Evolutionary conservation across 176 grass and related monocot genomes (phyloP).

Genomic region (Triticum timopheevii): DNA sequence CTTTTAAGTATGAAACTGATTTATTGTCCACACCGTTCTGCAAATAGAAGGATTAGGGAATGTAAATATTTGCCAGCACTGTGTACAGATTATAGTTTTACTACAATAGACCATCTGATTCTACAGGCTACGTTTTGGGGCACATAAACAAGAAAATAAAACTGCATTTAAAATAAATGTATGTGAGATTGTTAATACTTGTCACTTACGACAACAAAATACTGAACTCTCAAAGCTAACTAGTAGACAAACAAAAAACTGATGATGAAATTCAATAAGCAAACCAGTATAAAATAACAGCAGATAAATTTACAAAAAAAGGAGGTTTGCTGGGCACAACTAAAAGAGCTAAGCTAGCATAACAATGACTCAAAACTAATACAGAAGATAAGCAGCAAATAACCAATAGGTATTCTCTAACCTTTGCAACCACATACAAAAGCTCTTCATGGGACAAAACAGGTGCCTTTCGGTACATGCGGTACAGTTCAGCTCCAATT

Average conservation of each 20-base stretch:
- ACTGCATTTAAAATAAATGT: not conserved
- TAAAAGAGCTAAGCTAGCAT: not conserved
- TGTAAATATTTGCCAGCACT: not conserved
- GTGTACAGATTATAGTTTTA: not conserved
- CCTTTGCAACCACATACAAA: conserved; percentile 76
- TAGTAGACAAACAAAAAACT: not conserved
- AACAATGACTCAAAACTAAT: not conserved
- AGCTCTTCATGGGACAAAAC: conserved; percentile 93
- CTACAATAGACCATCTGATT: not conserved
- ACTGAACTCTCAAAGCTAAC: not conserved
- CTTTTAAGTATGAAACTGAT: conserved; percentile 62
- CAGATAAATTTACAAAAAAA: not conserved
- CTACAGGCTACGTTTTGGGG: not conserved
- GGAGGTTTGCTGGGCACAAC: not conserved
- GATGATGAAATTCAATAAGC: not conserved
- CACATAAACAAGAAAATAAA: not conserved
- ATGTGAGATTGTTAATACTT: conserved; percentile 1
- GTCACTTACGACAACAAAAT: not conserved
- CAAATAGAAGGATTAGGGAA: not conserved
- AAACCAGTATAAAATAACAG: not conserved
- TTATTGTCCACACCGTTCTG: conserved; percentile 58
- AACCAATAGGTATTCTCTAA: conserved; percentile 26
- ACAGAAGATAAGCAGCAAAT: conserved; percentile 5
- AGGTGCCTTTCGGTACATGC: conserved; percentile 71
- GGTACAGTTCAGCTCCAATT: conserved; percentile 81